phyloP scores from a whole-genome alignment of 192 early-diverging fungal species.

The Diversispora eburnea region DNA sequence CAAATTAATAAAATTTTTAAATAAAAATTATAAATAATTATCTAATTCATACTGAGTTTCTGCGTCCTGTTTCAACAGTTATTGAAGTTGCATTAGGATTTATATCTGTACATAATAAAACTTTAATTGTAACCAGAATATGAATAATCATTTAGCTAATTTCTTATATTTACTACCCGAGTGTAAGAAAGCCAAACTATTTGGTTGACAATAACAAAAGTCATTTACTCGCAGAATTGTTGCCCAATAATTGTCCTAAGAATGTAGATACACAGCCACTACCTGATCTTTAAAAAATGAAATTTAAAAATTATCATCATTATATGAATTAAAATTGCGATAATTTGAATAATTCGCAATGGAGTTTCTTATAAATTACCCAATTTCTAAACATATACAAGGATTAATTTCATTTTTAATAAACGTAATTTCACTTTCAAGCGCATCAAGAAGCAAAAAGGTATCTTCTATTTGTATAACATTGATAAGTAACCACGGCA shows the following conservation, averaged over 20 bases:
- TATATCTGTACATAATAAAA: conserved; percentile 75
- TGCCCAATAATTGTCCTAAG: conserved; percentile 53
- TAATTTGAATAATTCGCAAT: not conserved
- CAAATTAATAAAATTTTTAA: not conserved
- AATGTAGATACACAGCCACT: conserved; percentile 86
- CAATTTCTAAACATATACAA: conserved; percentile 80
- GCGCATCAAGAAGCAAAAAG: conserved; percentile 86
- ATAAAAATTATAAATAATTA: not conserved
- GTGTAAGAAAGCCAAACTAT: too few species aligned
- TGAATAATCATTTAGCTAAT: too few species aligned
- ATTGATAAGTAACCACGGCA: not conserved
- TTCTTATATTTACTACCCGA: too few species aligned
- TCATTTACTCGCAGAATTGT: conserved; percentile 40
- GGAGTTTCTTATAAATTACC: conserved; percentile 43
- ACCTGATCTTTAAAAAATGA: conserved; percentile 55
- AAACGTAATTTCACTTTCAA: conserved; percentile 68
- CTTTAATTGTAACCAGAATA: conserved; percentile 23
- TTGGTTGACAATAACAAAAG: not conserved
- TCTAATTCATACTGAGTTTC: conserved; percentile 40
- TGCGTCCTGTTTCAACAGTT: conserved; percentile 58
- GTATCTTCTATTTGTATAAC: conserved; percentile 71
- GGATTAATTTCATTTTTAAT: conserved; percentile 55
- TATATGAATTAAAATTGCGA: too few species aligned
- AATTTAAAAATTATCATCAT: too few species aligned
- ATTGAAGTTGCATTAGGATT: conserved; percentile 70